These are phyloP conservation scores for Parmelia sp. DNA, from an alignment of 495 filamentous ascomycete genomes.

Conservation along the genomic window DNA sequence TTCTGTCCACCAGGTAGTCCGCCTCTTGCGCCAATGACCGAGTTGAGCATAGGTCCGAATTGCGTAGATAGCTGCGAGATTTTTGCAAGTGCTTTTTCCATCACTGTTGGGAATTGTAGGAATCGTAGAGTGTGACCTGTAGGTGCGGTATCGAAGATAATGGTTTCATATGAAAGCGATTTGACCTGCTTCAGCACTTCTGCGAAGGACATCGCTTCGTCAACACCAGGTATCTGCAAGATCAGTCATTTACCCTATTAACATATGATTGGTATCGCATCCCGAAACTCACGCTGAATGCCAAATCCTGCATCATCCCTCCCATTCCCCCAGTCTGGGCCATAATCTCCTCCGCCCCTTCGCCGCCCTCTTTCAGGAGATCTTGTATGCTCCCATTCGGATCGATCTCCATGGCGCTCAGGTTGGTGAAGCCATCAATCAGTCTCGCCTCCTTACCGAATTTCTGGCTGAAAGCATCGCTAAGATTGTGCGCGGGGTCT, in stretches of 20 bases:
- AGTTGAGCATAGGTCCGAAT: constrained; percentile 94
- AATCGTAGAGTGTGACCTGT: constrained; percentile 99
- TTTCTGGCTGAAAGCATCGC: constrained; percentile 96
- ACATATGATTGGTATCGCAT: neutral
- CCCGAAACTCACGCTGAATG: constrained; percentile 53
- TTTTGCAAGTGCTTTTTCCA: constrained; percentile 97
- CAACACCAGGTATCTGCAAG: constrained; percentile 86
- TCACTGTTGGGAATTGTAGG: constrained; percentile 94
- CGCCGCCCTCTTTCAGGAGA: constrained; percentile 73
- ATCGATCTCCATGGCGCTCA: constrained; percentile 99
- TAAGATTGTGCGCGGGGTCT: constrained; percentile 96
- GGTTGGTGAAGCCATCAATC: constrained; percentile 83
- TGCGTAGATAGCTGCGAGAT: constrained; percentile 87
- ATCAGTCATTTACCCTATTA: constrained; percentile 9
- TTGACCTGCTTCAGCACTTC: constrained; percentile 99
- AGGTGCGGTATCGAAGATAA: constrained; percentile 98
- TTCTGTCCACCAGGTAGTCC: constrained; percentile 87
- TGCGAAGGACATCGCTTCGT: constrained; percentile 99
- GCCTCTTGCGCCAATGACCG: constrained; percentile 73
- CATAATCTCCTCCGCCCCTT: constrained; percentile 63
- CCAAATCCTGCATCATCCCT: constrained; percentile 69
- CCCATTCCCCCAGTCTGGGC: constrained; percentile 57
- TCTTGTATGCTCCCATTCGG: constrained; percentile 98
- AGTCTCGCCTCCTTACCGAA: constrained; percentile 97
- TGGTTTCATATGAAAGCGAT: constrained; percentile 95